These are phyloP conservation scores for Pisolithus microcarpus DNA, from an alignment of 768 basidiomycete genomes.

Conservation along the genomic window DNA sequence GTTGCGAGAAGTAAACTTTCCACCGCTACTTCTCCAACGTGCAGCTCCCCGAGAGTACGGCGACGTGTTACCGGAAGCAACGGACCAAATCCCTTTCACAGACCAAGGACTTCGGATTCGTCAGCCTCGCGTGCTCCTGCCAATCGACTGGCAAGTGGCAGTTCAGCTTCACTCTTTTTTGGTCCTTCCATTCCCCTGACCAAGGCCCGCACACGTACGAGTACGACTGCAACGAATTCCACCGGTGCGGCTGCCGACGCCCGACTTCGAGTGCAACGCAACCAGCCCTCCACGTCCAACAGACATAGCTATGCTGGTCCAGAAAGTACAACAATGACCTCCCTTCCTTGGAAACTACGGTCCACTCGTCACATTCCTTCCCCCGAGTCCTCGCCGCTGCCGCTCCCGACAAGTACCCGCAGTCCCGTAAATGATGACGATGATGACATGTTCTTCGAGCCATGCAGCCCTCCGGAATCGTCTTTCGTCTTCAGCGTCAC, in stretches of 20 bases:
- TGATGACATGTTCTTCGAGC: constrained; percentile 51
- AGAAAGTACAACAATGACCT: constrained; percentile 25
- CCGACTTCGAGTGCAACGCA: constrained; percentile 2
- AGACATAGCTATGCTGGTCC: constrained; percentile 65
- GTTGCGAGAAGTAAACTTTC: constrained; percentile 32
- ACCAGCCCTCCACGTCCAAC: constrained; percentile 32
- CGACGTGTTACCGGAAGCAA: constrained; percentile 42
- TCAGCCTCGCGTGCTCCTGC: constrained; percentile 33
- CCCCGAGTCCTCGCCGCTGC: constrained; percentile 43
- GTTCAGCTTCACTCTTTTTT: constrained; percentile 63
- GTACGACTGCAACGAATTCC: constrained; percentile 12
- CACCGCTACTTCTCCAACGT: constrained; percentile 37
- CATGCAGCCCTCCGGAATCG: constrained; percentile 35
- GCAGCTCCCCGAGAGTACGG: constrained; percentile 47
- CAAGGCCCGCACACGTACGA: constrained; percentile 19
- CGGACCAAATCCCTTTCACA: constrained; percentile 25
- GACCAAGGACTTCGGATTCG: constrained; percentile 17
- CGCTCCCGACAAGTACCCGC: constrained; percentile 22
- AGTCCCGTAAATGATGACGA: constrained; percentile 38
- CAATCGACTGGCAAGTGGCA: constrained; percentile 43
- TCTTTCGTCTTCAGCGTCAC: constrained; percentile 55
- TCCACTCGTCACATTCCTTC: constrained; percentile 35
- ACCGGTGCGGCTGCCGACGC: not conserved
- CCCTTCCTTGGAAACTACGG: constrained; percentile 31
- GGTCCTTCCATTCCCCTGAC: constrained; percentile 36